A percentile compares a stretch with the other conserved stretches of the same genome.
Conservation (phyloP, 352 stramenopile species). For the Globisporangium polare region DNA sequence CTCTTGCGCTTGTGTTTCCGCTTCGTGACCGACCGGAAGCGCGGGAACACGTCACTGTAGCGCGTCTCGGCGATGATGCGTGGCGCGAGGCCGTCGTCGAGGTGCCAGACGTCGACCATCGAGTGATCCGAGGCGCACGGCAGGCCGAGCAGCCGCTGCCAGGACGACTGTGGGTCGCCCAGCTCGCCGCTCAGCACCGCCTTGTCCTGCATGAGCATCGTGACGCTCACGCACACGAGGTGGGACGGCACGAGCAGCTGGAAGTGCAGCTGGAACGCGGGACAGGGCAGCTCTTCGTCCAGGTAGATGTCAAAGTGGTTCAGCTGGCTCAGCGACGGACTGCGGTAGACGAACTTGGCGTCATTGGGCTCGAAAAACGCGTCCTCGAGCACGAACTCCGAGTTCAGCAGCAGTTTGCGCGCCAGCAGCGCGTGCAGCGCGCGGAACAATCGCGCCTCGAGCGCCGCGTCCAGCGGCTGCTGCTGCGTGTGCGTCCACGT, state of each 20-base stretch:
- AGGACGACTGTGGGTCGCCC: conserved; percentile 37
- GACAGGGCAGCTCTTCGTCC: conserved; percentile 39
- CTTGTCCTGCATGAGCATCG: conserved; percentile 33
- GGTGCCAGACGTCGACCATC: conserved; percentile 76
- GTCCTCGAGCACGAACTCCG: conserved; percentile 37
- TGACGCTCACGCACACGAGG: conserved; percentile 47
- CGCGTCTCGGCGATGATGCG: conserved; percentile 62
- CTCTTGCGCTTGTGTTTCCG: conserved; percentile 33
- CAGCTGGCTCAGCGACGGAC: conserved; percentile 44
- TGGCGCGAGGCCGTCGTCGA: conserved; percentile 42
- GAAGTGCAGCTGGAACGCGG: conserved; percentile 51
- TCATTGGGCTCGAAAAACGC: conserved; percentile 49
- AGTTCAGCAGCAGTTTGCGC: conserved; percentile 28
- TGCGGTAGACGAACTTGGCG: conserved; percentile 56
- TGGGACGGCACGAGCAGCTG: conserved; percentile 37
- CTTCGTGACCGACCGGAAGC: conserved; percentile 46
- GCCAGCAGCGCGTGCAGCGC: conserved; percentile 27
- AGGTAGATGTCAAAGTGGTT: conserved; percentile 71
- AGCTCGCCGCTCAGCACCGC: conserved; percentile 23
- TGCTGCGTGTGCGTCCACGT: conserved; percentile 15
- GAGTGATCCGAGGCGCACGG: conserved; percentile 49
- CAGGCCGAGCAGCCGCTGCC: conserved; percentile 58
- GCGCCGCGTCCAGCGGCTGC: background rate
- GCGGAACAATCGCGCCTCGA: conserved; percentile 39
- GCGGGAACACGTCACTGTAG: conserved; percentile 52